Evolutionary conservation across 2,329 filamentous ascomycete species (phyloP).

Genomic region (Aspergillus transmontanensis): DNA sequence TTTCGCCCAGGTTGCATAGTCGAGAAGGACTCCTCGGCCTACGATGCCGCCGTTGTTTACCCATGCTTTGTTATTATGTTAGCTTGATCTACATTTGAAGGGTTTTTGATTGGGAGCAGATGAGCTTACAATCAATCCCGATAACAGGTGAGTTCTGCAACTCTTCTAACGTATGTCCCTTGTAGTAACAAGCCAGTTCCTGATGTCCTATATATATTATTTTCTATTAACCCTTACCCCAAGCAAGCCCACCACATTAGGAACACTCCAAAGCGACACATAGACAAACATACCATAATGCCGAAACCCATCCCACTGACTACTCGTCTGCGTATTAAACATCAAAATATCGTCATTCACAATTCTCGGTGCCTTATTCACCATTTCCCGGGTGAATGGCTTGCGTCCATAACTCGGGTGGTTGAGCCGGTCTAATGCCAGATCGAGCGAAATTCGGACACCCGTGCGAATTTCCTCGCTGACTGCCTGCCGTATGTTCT

Average conservation of each 20-base stretch:
- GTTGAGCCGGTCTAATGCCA: constrained; percentile 58
- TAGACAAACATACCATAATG: constrained; percentile 32
- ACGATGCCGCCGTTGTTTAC: constrained; percentile 45
- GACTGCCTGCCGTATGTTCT: constrained; percentile 43
- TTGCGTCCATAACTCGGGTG: constrained; percentile 59
- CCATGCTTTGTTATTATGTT: constrained; percentile 29
- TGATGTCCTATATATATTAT: constrained; percentile 40
- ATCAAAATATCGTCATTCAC: constrained; percentile 65
- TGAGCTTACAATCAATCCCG: constrained; percentile 41
- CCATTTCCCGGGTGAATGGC: constrained; percentile 57
- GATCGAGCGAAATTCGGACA: constrained; percentile 58
- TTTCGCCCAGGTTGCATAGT: constrained; percentile 49
- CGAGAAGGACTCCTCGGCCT: constrained; percentile 52
- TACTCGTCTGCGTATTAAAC: constrained; percentile 61
- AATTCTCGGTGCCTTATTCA: constrained; percentile 53
- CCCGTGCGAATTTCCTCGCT: constrained; percentile 48
- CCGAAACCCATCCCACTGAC: constrained; percentile 53
- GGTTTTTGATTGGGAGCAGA: background rate
- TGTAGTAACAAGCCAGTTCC: constrained; percentile 45
- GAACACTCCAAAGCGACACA: constrained; percentile 8
- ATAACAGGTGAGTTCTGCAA: constrained; percentile 40
- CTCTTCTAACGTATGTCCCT: constrained; percentile 43
- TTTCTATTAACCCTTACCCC: background rate
- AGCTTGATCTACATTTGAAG: background rate
- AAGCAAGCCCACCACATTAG: background rate